Conservation (phyloP, 2,329 filamentous ascomycete species). For the Claviceps humidiphila region DNA sequence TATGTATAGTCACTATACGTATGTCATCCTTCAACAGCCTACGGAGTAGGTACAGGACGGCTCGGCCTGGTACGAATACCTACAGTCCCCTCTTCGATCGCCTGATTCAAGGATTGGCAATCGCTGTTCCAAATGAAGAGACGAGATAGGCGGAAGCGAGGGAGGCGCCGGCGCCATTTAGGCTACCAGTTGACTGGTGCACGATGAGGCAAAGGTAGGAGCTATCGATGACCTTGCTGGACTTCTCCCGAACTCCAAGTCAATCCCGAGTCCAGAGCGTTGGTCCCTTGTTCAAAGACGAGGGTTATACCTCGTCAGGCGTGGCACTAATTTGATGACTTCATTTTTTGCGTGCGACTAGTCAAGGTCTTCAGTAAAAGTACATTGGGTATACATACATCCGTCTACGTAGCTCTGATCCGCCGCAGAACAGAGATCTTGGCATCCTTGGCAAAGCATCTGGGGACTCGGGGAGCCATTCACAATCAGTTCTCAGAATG, state of each 20-base stretch:
- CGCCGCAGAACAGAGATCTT: not conserved
- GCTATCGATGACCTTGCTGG: not conserved
- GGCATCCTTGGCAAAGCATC: not conserved
- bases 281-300: no score
- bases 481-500: not conserved
- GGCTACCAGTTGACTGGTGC: not conserved
- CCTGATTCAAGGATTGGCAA: not conserved
- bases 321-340: no score
- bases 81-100: not conserved
- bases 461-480: not conserved
- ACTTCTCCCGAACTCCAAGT: not conserved
- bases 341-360: no score
- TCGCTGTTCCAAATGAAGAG: not conserved
- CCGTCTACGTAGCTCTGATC: not conserved
- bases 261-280: not conserved
- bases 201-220: conserved; percentile 4
- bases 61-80: not conserved
- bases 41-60: not conserved
- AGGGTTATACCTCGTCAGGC: no score
- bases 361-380: no score
- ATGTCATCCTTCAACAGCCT: not conserved
- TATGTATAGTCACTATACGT: not conserved
- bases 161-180: not conserved
- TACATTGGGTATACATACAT: not conserved
- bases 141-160: not conserved